Evolutionary conservation across 352 stramenopile genomes (phyloP).

Genomic region (Pythium guiyangense): DNA sequence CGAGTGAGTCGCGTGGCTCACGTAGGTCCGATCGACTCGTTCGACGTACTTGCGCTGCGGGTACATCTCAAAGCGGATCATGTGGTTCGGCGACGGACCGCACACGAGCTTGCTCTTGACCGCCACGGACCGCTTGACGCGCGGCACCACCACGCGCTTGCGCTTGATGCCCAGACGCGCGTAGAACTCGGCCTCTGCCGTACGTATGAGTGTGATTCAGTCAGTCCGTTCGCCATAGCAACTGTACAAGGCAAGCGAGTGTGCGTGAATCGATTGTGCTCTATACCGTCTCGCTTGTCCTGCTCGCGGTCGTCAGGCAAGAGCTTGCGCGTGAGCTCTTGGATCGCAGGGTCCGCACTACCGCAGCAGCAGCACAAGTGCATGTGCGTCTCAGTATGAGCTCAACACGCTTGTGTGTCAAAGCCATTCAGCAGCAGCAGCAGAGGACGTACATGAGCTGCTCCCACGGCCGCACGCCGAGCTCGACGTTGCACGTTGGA

Average conservation of each 20-base stretch:
- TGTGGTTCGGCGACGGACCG: constrained; percentile 25
- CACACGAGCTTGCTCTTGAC: constrained; percentile 17
- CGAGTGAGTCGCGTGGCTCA: constrained; percentile 5
- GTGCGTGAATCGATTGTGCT: too few relatives aligned
- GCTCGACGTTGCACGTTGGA: constrained; percentile 35
- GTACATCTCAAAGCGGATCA: constrained; percentile 43
- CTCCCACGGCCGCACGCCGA: constrained; percentile 48
- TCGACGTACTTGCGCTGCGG: constrained; percentile 30
- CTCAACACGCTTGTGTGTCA: too few relatives aligned
- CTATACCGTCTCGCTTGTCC: constrained; percentile 42
- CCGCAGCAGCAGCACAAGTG: not conserved
- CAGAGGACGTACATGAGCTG: constrained; percentile 41
- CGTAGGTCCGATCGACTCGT: not conserved
- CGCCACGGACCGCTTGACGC: constrained; percentile 7
- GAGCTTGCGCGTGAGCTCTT: constrained; percentile 49
- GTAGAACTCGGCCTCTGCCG: constrained; percentile 37
- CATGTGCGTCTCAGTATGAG: too few relatives aligned
- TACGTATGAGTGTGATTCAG: not conserved
- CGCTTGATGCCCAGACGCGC: constrained; percentile 47
- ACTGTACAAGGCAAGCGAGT: not conserved
- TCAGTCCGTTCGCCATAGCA: not conserved
- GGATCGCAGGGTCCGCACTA: constrained; percentile 54
- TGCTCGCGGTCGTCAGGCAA: constrained; percentile 33
- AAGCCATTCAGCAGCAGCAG: not conserved
- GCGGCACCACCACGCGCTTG: constrained; percentile 23